Evolutionary conservation across 257 asterid genomes (phyloP).

Genomic region (Parsonsia alboflavescens): DNA sequence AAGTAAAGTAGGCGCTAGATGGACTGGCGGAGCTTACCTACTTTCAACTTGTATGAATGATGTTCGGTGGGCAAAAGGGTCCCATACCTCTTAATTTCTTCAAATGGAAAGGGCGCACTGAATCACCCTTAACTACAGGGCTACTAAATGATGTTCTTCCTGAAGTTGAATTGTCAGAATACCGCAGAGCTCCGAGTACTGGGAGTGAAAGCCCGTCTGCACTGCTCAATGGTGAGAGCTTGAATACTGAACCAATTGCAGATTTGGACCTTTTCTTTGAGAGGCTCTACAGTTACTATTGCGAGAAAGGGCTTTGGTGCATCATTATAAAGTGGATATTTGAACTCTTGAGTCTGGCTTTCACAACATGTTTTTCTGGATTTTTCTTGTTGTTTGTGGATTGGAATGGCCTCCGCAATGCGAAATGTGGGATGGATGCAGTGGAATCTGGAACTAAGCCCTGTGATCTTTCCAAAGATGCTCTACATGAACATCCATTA

Average conservation of each 20-base stretch:
- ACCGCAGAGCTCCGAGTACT: conserved; percentile 68
- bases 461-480: conserved; percentile 87
- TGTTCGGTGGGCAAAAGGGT: conserved; percentile 75
- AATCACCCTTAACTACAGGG: conserved; percentile 62
- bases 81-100: conserved; percentile 56
- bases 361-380: conserved; percentile 83
- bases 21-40: conserved; percentile 51
- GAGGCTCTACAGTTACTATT: conserved; percentile 81
- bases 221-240: conserved; percentile 75
- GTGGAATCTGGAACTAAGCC: conserved; percentile 96
- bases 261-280: conserved; percentile 90
- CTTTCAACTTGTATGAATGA: conserved; percentile 54
- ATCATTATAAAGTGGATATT: conserved; percentile 80
- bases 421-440: conserved; percentile 99
- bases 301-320: conserved; percentile 98
- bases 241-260: conserved; percentile 64
- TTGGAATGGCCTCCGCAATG: conserved; percentile 93
- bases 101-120: conserved; percentile 53
- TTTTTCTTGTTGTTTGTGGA: conserved; percentile 78
- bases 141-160: conserved; percentile 57
- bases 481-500: conserved; percentile 82
- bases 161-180: conserved; percentile 85
- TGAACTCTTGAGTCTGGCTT: conserved; percentile 84
- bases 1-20: conserved; percentile 31
- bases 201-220: conserved; percentile 97